These are phyloP conservation scores for Stenogyne calaminthoides DNA, from an alignment of 305 asterid species.

Conservation along the genomic window DNA sequence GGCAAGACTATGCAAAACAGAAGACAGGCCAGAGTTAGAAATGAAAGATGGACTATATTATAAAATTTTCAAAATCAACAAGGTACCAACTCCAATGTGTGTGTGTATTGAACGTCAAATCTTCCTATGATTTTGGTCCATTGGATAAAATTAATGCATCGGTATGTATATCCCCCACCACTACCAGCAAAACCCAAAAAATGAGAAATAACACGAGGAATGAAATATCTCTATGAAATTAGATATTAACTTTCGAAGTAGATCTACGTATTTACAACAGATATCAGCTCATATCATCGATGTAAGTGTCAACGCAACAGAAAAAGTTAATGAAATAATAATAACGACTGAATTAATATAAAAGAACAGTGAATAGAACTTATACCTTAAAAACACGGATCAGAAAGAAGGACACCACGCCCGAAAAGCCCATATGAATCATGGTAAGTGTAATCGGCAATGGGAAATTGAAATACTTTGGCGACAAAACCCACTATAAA, in stretches of 20 bases:
- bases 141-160: not conserved
- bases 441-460: slow-evolving; percentile 95
- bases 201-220: not conserved
- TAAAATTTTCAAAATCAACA: not conserved
- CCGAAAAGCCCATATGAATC: slow-evolving; percentile 99
- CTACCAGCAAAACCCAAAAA: not conserved
- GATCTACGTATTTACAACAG: not conserved
- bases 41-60: not conserved
- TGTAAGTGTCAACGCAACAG: slow-evolving; percentile 19
- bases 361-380: slow-evolving; percentile 22
- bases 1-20: slow-evolving; percentile 3
- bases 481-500: slow-evolving; percentile 98
- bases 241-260: not conserved
- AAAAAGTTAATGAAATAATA: slow-evolving; percentile 14
- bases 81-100: not conserved
- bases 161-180: not conserved
- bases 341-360: not conserved
- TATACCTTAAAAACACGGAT: slow-evolving; percentile 89
- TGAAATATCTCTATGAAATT: not conserved
- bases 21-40: not conserved
- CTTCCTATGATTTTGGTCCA: not conserved
- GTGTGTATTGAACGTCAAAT: not conserved
- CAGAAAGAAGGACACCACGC: slow-evolving; percentile 85
- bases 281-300: slow-evolving; percentile 22
- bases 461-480: slow-evolving; percentile 96